These are phyloP conservation scores for Gracilaria domingensis DNA, from an alignment of 23 red algal species.

Conservation along the genomic window DNA sequence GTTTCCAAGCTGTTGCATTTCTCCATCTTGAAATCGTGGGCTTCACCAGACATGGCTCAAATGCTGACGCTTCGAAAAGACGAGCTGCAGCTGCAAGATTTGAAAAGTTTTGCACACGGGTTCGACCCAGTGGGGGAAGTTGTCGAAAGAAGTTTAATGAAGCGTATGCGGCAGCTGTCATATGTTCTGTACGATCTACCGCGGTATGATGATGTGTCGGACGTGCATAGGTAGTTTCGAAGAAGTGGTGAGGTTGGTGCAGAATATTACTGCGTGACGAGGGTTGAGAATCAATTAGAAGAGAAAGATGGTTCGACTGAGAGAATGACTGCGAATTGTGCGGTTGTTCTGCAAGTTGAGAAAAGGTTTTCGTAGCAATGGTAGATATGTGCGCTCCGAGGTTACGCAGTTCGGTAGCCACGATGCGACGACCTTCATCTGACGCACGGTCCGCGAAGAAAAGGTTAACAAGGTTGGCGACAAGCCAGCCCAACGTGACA, in stretches of 20 bases:
- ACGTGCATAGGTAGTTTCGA: not conserved
- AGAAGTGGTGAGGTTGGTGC: conserved; percentile 6
- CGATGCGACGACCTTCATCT: conserved; percentile 46
- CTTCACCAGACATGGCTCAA: conserved; percentile 42
- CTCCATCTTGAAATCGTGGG: conserved; percentile 29
- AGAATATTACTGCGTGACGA: too few relatives aligned
- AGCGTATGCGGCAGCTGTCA: conserved; percentile 33
- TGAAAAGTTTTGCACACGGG: conserved; percentile 56
- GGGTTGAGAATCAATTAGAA: not conserved
- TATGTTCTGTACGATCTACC: conserved; percentile 27
- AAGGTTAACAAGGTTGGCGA: conserved; percentile 46
- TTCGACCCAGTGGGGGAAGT: conserved; percentile 37
- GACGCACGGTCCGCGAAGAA: conserved; percentile 27
- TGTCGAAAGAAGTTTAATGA: conserved; percentile 40
- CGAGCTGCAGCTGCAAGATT: conserved; percentile 35
- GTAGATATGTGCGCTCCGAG: conserved; percentile 63
- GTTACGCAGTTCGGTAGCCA: conserved; percentile 47
- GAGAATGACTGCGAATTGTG: not conserved
- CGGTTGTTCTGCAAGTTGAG: not conserved
- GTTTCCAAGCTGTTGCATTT: conserved; percentile 51
- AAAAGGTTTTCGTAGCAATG: conserved; percentile 52
- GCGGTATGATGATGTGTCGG: not conserved
- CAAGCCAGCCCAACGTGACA: conserved; percentile 33
- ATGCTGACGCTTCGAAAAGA: conserved; percentile 38
- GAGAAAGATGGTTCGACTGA: not conserved